phyloP scores from a whole-genome alignment of 73 alveolate genomes.

The Blepharisma japonicum region DNA sequence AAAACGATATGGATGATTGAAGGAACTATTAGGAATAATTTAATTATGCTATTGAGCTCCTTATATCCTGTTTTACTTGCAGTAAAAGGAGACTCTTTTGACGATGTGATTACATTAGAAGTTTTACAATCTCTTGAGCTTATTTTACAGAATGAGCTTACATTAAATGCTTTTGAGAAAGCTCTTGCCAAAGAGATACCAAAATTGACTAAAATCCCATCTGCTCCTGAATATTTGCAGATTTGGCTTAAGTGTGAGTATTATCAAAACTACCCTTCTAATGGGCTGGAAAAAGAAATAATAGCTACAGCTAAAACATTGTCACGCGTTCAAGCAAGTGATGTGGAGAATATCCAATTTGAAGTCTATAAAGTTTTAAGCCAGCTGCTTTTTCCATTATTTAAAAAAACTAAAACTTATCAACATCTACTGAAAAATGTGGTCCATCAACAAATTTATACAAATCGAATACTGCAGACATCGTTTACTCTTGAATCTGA shows the following conservation, averaged over 20 bases:
- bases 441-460: conserved; percentile 4
- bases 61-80: background rate
- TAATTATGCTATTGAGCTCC: background rate
- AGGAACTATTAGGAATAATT: background rate
- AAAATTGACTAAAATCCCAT: background rate
- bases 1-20: conserved; percentile 13
- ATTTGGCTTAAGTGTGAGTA: conserved; percentile 29
- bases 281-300: background rate
- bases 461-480: conserved; percentile 9
- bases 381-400: background rate
- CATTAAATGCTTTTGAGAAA: conserved; percentile 16
- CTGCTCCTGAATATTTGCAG: background rate
- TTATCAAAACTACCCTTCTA: background rate
- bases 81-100: background rate
- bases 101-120: background rate
- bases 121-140: conserved; percentile 12
- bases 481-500: background rate
- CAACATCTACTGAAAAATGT: background rate
- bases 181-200: background rate
- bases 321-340: background rate
- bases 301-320: background rate
- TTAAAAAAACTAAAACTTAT: background rate
- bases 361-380: conserved; percentile 14
- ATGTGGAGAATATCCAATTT: background rate
- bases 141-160: background rate